Evolutionary conservation across 2,329 filamentous ascomycete species (phyloP), one percentile per base, ranked within the genome.

Genomic region (Dothistroma septosporum): DNA sequence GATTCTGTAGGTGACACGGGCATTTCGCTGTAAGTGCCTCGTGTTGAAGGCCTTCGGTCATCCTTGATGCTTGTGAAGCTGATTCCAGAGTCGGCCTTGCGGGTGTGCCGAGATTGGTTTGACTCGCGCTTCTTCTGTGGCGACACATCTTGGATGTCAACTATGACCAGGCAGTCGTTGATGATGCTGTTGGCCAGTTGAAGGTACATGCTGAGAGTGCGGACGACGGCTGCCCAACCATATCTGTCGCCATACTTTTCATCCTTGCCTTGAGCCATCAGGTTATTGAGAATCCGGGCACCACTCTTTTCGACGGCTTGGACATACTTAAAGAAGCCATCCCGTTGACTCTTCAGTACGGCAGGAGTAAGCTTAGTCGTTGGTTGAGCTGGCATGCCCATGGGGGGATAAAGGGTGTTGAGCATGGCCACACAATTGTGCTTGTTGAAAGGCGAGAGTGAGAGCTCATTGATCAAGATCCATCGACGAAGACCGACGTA

Each of bases 381-480:
- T 5, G 82, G 83, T 48, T 62, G 63, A 16, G 74, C 72, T 12
- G 74, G 72, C 48, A 78, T 76, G 47, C 82, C 77, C 12, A 65
- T 61, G 1, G 86, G 85, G 8, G 86, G 86, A 64, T 87, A 85
- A 32, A 88, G 77, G 10, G 85, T 88, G 74, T 88, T 88, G 55
- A 88, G 81, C 81, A 88, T 85, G 57, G 84, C 86, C 64, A 87
- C 79, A 69, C 85, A 87, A 70, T 87, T 87, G 68, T 82, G 79
- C 72, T 86, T 87, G 76, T 85, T 84, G 74, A 85, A 86, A 0
- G 85, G 84, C 33, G 80, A 76, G 32, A 86, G 76, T 28, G 84
- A 82, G 67, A 88, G 79, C 67, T 88, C 85, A 67, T 88, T 87
- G 73, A 88, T 82, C 69, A 88, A 75, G 61, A 85, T 83, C 85